phyloP scores from a whole-genome alignment of 176 grass and related monocot genomes.

The Poa annua region DNA sequence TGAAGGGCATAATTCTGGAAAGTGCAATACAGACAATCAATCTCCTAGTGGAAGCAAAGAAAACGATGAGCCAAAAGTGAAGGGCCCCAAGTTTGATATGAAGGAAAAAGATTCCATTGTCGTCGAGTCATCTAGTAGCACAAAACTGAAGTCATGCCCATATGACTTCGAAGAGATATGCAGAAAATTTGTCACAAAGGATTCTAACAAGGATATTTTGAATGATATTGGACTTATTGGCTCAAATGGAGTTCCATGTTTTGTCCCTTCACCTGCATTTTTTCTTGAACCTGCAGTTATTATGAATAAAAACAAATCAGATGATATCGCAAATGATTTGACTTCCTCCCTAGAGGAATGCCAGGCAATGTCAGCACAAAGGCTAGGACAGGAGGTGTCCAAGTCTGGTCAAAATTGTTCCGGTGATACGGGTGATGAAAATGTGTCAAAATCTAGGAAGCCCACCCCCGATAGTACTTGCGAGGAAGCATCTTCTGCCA shows the following conservation, averaged over 20 bases:
- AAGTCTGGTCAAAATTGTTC: constrained; percentile 47
- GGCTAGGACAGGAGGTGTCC: constrained; percentile 37
- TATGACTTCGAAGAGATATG: constrained; percentile 85
- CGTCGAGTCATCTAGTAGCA: constrained; percentile 42
- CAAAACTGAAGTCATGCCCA: constrained; percentile 64
- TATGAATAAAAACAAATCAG: constrained; percentile 50
- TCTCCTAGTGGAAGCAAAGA: constrained; percentile 53
- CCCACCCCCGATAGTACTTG: constrained; percentile 37
- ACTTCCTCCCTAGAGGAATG: constrained; percentile 49
- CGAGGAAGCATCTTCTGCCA: constrained; percentile 56
- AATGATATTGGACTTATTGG: constrained; percentile 84
- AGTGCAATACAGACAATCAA: constrained; percentile 49
- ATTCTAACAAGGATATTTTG: constrained; percentile 80
- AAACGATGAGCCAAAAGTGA: constrained; percentile 60
- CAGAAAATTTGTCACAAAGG: constrained; percentile 69
- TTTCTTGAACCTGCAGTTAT: constrained; percentile 68
- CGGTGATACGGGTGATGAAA: constrained; percentile 48
- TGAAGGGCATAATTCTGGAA: constrained; percentile 78
- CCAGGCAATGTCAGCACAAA: constrained; percentile 43
- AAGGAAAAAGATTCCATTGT: constrained; percentile 55
- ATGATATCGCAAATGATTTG: constrained; percentile 50
- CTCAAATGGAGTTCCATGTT: constrained; percentile 76
- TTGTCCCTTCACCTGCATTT: constrained; percentile 62
- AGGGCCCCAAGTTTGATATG: constrained; percentile 53
- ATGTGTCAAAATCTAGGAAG: constrained; percentile 52